A percentile compares a stretch with the other conserved stretches of the same genome.
These are phyloP conservation scores for Hippophae tibetana DNA, from an alignment of 306 rosid genomes.

Conservation along the genomic window DNA sequence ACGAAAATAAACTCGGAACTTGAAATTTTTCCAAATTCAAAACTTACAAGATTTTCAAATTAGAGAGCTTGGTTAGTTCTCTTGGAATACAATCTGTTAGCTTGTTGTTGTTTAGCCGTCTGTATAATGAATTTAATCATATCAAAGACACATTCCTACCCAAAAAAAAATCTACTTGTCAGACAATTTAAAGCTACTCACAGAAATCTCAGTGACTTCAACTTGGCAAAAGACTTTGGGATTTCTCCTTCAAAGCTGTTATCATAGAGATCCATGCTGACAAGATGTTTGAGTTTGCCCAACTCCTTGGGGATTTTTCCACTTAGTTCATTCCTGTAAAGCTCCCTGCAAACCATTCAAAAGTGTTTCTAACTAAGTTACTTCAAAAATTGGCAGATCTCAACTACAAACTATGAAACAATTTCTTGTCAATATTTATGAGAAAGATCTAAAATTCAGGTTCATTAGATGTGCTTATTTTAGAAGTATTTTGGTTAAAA, in stretches of 20 bases:
- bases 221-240: conserved; percentile 68
- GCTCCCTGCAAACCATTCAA: conserved; percentile 55
- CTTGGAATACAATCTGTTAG: conserved; percentile 81
- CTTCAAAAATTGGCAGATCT: neutral
- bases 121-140: conserved; percentile 18
- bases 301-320: conserved; percentile 74
- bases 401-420: neutral
- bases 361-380: conserved; percentile 14
- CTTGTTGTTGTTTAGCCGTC: conserved; percentile 72
- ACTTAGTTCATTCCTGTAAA: conserved; percentile 57
- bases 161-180: conserved; percentile 1
- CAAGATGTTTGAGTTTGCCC: conserved; percentile 56
- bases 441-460: neutral
- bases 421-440: neutral
- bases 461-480: neutral
- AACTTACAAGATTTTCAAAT: conserved; percentile 80
- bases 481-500: no score
- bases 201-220: conserved; percentile 85
- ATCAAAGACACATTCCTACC: conserved; percentile 12
- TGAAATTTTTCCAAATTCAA: neutral
- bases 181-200: conserved; percentile 31
- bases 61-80: conserved; percentile 55
- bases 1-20: neutral
- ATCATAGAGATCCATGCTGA: conserved; percentile 83
- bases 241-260: conserved; percentile 70